Evolutionary conservation across 2,329 filamentous ascomycete species (phyloP).

Genomic region (Talaromyces atroroseus): DNA sequence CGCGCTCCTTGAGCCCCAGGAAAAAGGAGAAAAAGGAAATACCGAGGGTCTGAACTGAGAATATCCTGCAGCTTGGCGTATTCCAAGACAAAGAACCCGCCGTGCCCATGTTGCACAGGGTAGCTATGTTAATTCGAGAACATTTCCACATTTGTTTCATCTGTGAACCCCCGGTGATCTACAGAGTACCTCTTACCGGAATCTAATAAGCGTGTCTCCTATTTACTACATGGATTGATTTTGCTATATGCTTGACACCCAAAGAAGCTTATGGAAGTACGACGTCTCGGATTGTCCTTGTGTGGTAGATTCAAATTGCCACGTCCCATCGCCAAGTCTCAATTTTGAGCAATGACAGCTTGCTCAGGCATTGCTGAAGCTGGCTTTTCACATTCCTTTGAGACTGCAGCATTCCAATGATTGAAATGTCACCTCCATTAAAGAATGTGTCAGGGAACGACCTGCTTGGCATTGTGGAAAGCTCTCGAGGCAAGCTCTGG

Average conservation of each 20-base stretch:
- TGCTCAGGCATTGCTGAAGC: slow-evolving; percentile 27
- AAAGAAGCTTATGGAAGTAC: not conserved
- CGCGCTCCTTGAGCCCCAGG: not conserved
- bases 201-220: not conserved
- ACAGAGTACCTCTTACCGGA: not conserved
- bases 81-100: not conserved
- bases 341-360: slow-evolving; percentile 18
- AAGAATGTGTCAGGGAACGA: not conserved
- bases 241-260: not conserved
- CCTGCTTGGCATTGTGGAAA: slow-evolving; percentile 1
- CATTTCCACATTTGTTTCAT: not conserved
- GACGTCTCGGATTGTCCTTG: not conserved
- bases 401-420: slow-evolving; percentile 23
- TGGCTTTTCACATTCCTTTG: slow-evolving; percentile 28
- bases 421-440: not conserved
- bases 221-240: not conserved
- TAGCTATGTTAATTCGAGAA: not conserved
- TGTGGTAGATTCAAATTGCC: not conserved
- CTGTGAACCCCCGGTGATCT: not conserved
- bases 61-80: not conserved
- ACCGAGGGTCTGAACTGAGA: not conserved
- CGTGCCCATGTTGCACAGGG: not conserved
- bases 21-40: not conserved
- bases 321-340: slow-evolving; percentile 14
- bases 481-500: not conserved